Base-by-base conservation (phyloP, 2,329 filamentous ascomycete species). In the Lasiodiplodia citricola region DNA sequence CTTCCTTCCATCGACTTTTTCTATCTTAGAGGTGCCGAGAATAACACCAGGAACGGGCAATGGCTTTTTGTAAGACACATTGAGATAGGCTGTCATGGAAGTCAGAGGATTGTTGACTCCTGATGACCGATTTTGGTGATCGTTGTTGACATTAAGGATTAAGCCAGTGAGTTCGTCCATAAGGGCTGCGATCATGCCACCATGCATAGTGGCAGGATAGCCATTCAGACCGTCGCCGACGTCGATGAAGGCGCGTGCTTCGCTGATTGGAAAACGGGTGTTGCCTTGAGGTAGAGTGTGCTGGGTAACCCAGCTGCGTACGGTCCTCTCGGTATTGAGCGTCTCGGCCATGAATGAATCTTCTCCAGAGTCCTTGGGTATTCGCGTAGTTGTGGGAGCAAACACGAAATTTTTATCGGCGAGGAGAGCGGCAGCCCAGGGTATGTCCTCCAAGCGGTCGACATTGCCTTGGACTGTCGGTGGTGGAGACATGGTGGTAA, bases 141-240 rank as follows among this genome's bases (percentile, higher is more conserved):
- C 79, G 18, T 73, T 68, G 70, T 86, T 86, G 35, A 83, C 72
- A 2, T 79, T 79, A 11, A 87, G 78, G 21, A 88, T 70, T 6
- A 84, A 78, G 0, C 87, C 87, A 74, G 86, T 84, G 6, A 80
- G 77, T 74, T 91, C 88, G 73, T 91, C 88, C 25, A 91, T 75
- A n/a, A 90, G 74, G 0, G 85, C 83, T 10, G 83, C 83, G 7
- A 87, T 82, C 37, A 90, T 83, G 1, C 88, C 88, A 23, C 88
- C 88, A 74, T 91, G 88, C 11, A 82, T 78, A 7, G 87, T 80
- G 3, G 80, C 76, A 2, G 84, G 78, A 71, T 85, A 85, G 2
- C 88, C 88, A 70, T 87, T 86, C 67, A 90, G 71, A 21, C 83
- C 84, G 13, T 79, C 73, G 1, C 86, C 87, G 1, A 90, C 35